These are phyloP conservation scores for Saccharum spontaneum DNA, from an alignment of 176 grass and related monocot genomes.

Conservation along the genomic window DNA sequence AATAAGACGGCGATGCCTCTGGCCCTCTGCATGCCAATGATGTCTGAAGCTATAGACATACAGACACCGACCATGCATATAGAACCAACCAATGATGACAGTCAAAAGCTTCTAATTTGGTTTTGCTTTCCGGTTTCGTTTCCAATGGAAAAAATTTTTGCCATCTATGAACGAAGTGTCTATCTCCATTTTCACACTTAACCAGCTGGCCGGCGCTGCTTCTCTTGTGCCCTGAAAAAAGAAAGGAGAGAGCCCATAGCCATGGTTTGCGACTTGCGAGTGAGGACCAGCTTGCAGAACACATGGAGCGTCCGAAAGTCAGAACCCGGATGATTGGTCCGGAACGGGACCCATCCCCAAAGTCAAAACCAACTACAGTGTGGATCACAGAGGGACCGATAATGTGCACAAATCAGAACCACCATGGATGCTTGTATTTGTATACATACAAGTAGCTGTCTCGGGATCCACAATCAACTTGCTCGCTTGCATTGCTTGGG, in stretches of 20 bases:
- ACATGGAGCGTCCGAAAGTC: not conserved
- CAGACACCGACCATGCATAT: no score
- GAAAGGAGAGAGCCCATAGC: not conserved
- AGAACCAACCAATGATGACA: no score
- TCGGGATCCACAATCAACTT: not conserved
- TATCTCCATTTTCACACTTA: no score
- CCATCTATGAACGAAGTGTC: no score
- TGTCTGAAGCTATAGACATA: no score
- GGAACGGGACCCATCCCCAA: not conserved
- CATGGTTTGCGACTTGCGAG: not conserved
- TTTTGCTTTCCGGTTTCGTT: not conserved
- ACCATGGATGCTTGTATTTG: no score
- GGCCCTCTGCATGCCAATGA: no score
- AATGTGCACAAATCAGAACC: not conserved
- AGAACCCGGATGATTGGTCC: not conserved
- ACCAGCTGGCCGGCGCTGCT: no score
- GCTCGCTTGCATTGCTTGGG: not conserved
- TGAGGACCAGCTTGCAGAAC: not conserved
- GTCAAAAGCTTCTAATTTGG: not conserved
- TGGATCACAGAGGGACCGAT: not conserved
- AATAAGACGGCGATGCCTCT: no score
- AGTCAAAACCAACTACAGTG: not conserved
- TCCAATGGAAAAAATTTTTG: not conserved
- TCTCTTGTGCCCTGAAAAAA: not conserved
- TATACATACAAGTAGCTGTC: no score